A percentile compares a stretch with the other conserved stretches of the same genome.
Conservation (phyloP, 257 asterid genomes). For the Paraleonurus japonicus region DNA sequence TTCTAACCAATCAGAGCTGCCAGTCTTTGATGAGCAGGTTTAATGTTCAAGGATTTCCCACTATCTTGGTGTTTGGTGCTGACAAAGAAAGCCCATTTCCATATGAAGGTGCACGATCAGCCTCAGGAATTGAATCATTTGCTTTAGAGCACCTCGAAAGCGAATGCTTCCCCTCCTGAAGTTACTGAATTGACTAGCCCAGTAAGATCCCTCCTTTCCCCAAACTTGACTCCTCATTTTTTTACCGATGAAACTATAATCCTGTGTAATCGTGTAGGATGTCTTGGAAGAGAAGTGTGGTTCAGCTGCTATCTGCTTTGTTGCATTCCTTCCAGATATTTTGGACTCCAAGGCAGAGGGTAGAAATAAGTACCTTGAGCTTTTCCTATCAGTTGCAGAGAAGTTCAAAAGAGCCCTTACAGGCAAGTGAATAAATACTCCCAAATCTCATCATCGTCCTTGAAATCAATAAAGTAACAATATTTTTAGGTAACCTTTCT, state of each 20-base stretch:
- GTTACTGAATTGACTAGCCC: conserved; percentile 84
- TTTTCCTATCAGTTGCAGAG: conserved; percentile 76
- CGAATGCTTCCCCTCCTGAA: conserved; percentile 90
- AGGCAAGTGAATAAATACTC: conserved; percentile 48
- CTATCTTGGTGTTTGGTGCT: conserved; percentile 94
- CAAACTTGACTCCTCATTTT: not conserved
- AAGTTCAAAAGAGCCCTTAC: conserved; percentile 80
- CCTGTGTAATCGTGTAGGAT: conserved; percentile 44
- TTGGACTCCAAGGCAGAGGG: conserved; percentile 96
- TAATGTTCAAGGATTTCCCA: conserved; percentile 94
- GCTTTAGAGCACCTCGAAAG: conserved; percentile 85
- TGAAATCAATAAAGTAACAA: not conserved
- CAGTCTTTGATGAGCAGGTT: conserved; percentile 99
- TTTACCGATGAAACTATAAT: not conserved
- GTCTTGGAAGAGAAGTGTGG: conserved; percentile 91
- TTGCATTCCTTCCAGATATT: conserved; percentile 89
- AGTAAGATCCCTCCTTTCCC: conserved; percentile 39
- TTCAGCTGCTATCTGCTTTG: conserved; percentile 87
- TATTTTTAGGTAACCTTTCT: not conserved
- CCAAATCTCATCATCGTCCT: conserved; percentile 14
- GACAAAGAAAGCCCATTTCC: conserved; percentile 83
- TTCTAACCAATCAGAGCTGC: conserved; percentile 43
- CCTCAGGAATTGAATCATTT: conserved; percentile 86
- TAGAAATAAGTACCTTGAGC: conserved; percentile 73
- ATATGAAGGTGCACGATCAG: conserved; percentile 89